Base-by-base conservation (phyloP, 2,329 filamentous ascomycete genomes). In the Helicocarpus griseus region DNA sequence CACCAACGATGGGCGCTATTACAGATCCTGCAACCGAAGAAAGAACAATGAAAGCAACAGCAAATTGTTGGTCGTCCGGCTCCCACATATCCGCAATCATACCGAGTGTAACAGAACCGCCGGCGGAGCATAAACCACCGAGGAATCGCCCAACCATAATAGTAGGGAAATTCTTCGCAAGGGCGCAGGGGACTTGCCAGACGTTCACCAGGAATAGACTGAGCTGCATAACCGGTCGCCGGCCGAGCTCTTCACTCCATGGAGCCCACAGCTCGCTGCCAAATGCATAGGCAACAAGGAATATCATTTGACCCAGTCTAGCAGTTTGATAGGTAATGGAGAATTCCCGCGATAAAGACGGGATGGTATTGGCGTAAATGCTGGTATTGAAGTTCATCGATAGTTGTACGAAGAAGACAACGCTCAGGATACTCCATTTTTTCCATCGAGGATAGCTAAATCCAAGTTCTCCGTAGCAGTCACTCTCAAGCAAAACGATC, bases 231-330 rank as follows among this genome's bases (percentile, higher is more conserved):
- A 90, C 77, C 1, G 83, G 83, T 75, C 82, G 85, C 40, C 87
- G 79, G 4, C 87, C 87, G 48, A 90, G 76, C 61, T 93, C 87
- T 65, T 93, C 87, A 22, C 81, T 86, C 85, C 87, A 93, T 0
- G 87, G 87, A 0, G 87, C 87, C 87, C 87, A 93, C 0, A 91
- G 76, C 68, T 93, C 87, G 63, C 88, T 91, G 17, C 88, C 87
- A 63, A 93, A 89, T 31, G 85, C 87, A 65, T 93, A 93, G 3
- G 82, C 71, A 50, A 93, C 74, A 21, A 93, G 72, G 67, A 90
- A 93, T 56, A 87, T 78, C 69, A 86, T 83, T 56, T 87, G 85
- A 56, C 87, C 87, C 41, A 81, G 75, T 50, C 86, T 78, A 2
- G 83, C 85, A 7, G 78, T 80, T 64, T 87, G 83, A 13, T 74